Percentiles rank a stretch among this genome's conserved stretches.
Conservation (phyloP, 2,329 filamentous ascomycete genomes). For the Fusarium secorum region DNA sequence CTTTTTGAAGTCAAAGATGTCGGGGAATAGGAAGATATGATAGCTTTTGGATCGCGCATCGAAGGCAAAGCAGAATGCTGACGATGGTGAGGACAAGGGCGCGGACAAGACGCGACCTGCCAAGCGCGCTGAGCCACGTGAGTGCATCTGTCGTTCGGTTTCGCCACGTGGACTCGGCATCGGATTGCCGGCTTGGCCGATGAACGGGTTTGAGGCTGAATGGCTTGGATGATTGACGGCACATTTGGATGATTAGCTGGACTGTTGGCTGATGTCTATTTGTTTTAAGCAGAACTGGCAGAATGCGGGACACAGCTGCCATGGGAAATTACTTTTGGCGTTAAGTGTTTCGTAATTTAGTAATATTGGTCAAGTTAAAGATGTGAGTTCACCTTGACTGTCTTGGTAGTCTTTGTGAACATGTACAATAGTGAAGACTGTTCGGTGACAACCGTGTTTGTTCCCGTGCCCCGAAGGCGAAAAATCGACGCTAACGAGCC, state of each 20-base stretch:
- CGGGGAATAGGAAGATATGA: fast-evolving
- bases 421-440: background rate
- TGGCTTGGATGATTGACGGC: background rate
- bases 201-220: background rate
- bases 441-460: background rate
- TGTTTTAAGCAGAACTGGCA: background rate
- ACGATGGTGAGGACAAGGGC: fast-evolving
- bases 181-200: background rate
- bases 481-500: background rate
- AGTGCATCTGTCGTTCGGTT: background rate
- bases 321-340: background rate
- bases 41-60: fast-evolving
- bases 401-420: background rate
- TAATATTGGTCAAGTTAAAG: fast-evolving
- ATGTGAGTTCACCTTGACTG: fast-evolving
- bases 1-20: fast-evolving
- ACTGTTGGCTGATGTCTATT: fast-evolving
- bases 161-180: background rate
- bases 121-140: background rate
- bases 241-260: background rate
- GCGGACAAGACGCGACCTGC: background rate
- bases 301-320: background rate
- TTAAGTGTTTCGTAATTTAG: fast-evolving
- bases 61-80: fast-evolving
- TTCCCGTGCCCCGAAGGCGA: background rate